Evolutionary conservation across 2,329 filamentous ascomycete species (phyloP), one percentile per base, ranked within the genome.

Genomic region (Orbilia ellipsospora): DNA sequence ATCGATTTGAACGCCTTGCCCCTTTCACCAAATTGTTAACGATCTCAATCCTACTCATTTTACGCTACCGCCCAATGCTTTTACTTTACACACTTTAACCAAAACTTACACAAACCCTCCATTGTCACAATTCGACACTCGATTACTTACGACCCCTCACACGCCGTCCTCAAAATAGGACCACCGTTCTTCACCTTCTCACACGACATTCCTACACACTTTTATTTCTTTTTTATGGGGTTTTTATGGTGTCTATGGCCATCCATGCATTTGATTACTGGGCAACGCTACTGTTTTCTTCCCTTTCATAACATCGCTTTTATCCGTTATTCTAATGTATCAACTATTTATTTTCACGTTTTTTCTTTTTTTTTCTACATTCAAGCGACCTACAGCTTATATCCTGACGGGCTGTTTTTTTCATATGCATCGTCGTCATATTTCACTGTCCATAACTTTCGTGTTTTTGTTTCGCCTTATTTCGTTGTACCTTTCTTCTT

Each of bases 381-480:
- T 54, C 48, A 61, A 76, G 73, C 64, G 73, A 70, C 64, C 42
- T 55, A 45, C 18, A 26, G n/a, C 45, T 76, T 28, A 61, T 63
- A 42, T 61, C 69, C 62, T 73, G 59, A 77, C 61, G 40, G 78
- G 73, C 77, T 69, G 75, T 57, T 74, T 67, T 74, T 77, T 78
- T 76, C 62, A 54, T 23, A 48, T 57, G 62, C 73, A 57, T 78
- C 65, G 67, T 75, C 75, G 61, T 54, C 77, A 63, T 50, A 28
- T 59, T 69, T 59, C 59, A 42, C 42, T 76, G 73, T 76, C 60
- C 70, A 74, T 74, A 74, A 20, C 66, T 74, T 77, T 51, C 52
- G 44, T 63, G 68, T 78, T 79, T 78, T 78, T 77, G 77, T 74
- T 78, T 74, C 78, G 68, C 54, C 77, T 61, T 77, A 57, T 57